phyloP scores from a whole-genome alignment of 805 yeast species.

The Wickerhamiella sergipiensis region DNA sequence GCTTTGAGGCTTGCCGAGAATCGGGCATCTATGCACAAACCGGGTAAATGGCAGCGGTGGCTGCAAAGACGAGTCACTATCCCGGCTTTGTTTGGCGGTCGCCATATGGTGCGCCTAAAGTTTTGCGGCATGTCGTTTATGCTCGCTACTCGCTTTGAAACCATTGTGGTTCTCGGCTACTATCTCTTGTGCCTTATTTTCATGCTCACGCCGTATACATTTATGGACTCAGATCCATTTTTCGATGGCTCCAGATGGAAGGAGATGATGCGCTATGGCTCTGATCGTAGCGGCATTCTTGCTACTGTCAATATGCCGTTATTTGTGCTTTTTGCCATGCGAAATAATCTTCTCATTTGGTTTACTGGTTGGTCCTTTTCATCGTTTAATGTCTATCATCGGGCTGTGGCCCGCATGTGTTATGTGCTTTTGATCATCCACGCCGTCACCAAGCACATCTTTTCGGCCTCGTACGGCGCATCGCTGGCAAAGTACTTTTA shows the following conservation, averaged over 20 bases:
- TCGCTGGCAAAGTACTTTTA: slow-evolving; percentile 22
- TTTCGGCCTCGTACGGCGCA: slow-evolving; percentile 24
- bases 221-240: slow-evolving; percentile 25
- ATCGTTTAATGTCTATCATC: slow-evolving; percentile 43
- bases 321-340: slow-evolving; percentile 42
- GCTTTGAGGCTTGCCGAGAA: slow-evolving; percentile 15
- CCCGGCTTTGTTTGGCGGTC: slow-evolving; percentile 26
- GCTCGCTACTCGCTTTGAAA: slow-evolving; percentile 43
- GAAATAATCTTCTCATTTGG: slow-evolving; percentile 50
- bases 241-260: slow-evolving; percentile 21
- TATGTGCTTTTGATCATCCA: slow-evolving; percentile 35
- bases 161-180: slow-evolving; percentile 31
- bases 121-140: slow-evolving; percentile 18
- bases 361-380: slow-evolving; percentile 44
- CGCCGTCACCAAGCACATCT: slow-evolving; percentile 35
- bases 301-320: slow-evolving; percentile 37
- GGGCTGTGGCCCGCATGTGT: slow-evolving; percentile 39
- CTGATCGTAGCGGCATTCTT: slow-evolving; percentile 45
- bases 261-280: slow-evolving; percentile 30
- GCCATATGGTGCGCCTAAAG: slow-evolving; percentile 20
- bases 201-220: slow-evolving; percentile 21
- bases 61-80: slow-evolving; percentile 21
- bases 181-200: slow-evolving; percentile 25
- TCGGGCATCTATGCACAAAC: slow-evolving; percentile 15
- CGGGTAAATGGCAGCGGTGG: slow-evolving; percentile 10